Percentiles rank a stretch among this genome's conserved stretches.
Conservation (phyloP, 352 stramenopile species). For the Phytopythium ostracodes region DNA sequence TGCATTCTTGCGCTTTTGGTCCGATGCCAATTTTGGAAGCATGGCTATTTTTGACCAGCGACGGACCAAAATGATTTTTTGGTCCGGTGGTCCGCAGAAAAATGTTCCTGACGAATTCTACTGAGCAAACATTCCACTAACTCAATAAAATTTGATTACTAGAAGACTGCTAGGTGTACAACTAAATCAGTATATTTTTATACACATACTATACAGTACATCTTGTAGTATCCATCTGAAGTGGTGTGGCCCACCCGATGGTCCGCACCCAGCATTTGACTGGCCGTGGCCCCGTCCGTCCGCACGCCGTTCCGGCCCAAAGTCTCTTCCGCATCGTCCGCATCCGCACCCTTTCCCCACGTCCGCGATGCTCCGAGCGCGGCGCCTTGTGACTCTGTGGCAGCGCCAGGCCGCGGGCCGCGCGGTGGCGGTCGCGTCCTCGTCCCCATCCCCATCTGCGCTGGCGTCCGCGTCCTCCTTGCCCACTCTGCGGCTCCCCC, state of each 20-base stretch:
- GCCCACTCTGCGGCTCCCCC: neutral
- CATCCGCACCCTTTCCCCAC: neutral
- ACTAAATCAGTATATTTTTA: too few species aligned
- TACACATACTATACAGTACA: too few species aligned
- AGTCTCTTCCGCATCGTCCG: neutral
- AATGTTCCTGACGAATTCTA: too few species aligned
- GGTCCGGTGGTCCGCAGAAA: too few species aligned
- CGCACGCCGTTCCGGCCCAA: neutral
- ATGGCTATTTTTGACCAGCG: neutral
- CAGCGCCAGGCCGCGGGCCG: conserved; percentile 13
- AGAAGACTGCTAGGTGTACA: too few species aligned
- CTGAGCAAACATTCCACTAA: too few species aligned
- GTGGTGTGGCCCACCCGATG: neutral
- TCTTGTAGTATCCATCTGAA: neutral
- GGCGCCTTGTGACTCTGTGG: conserved; percentile 32
- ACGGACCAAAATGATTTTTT: too few species aligned
- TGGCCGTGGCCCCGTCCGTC: neutral
- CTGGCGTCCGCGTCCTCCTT: conserved; percentile 11
- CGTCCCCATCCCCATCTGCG: neutral
- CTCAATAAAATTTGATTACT: too few species aligned
- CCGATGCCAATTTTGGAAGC: neutral
- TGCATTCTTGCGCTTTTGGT: too few species aligned
- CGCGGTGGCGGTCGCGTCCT: conserved; percentile 4
- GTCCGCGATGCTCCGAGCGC: conserved; percentile 25
- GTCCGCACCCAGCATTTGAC: neutral